phyloP scores from a whole-genome alignment of 768 basidiomycete species.

The Fistulinella prunicolor region DNA sequence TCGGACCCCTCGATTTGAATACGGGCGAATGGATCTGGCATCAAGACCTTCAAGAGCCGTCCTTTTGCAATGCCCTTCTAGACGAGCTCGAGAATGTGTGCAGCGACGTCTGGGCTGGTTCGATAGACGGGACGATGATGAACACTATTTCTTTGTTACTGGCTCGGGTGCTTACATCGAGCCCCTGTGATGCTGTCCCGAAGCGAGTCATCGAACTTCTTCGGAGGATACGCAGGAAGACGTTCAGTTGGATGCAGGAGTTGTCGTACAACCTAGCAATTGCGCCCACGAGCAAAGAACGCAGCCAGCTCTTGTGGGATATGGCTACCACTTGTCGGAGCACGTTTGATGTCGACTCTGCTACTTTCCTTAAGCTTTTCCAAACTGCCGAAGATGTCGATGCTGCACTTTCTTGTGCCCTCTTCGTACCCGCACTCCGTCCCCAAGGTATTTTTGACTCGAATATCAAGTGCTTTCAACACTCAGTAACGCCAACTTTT shows the following conservation, averaged over 20 bases:
- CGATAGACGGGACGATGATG: conserved; percentile 35
- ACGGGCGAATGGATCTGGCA: conserved; percentile 37
- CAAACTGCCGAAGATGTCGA: conserved; percentile 22
- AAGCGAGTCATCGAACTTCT: conserved; percentile 25
- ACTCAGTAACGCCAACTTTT: too few species aligned
- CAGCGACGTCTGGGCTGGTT: conserved; percentile 36
- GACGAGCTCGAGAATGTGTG: conserved; percentile 33
- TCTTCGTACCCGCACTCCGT: conserved; percentile 18
- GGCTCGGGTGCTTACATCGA: conserved; percentile 35
- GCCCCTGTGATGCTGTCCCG: conserved; percentile 9
- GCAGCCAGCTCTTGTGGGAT: conserved; percentile 14
- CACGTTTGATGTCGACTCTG: conserved; percentile 28
- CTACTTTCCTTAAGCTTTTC: conserved; percentile 12
- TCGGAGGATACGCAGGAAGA: conserved; percentile 27
- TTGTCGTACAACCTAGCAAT: conserved; percentile 21
- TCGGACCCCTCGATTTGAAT: conserved; percentile 28
- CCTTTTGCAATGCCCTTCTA: conserved; percentile 36
- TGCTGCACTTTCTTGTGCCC: conserved; percentile 32
- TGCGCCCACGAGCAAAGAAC: neutral
- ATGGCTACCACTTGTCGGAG: conserved; percentile 21
- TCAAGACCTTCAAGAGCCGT: conserved; percentile 26
- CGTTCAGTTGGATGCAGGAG: conserved; percentile 38
- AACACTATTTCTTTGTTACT: conserved; percentile 32
- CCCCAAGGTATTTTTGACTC: too few species aligned
- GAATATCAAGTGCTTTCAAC: too few species aligned